A percentile compares a stretch with the other conserved stretches of the same genome.
phyloP scores from a whole-genome alignment of 116 monocot species.

The Papilionanthe hybrid region DNA sequence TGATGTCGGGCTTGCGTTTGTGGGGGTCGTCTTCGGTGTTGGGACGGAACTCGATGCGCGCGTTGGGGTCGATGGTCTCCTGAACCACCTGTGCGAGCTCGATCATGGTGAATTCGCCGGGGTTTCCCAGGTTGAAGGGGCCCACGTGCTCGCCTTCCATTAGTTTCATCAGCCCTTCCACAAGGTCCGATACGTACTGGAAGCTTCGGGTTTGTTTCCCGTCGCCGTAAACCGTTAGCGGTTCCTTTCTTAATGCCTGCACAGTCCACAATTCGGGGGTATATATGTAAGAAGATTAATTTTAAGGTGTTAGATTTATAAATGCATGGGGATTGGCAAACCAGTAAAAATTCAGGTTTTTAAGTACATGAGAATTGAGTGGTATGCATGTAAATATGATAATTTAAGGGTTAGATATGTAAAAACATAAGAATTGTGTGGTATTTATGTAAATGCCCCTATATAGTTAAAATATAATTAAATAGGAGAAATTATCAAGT shows the following conservation, averaged over 20 bases:
- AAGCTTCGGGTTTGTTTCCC: conserved; percentile 59
- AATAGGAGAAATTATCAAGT: too few species aligned
- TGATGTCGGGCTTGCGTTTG: conserved; percentile 79
- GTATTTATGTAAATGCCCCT: too few species aligned
- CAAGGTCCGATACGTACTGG: conserved; percentile 56
- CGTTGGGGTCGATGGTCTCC: conserved; percentile 77
- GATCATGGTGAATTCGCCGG: conserved; percentile 90
- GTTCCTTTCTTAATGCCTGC: conserved; percentile 50
- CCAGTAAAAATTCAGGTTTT: too few species aligned
- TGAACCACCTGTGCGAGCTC: conserved; percentile 82
- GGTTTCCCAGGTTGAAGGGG: conserved; percentile 87
- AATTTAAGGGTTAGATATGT: too few species aligned
- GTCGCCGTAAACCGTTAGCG: conserved; percentile 50
- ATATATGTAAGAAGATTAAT: too few species aligned
- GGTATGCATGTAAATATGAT: too few species aligned
- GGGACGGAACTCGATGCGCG: conserved; percentile 52
- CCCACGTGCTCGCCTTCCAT: conserved; percentile 89
- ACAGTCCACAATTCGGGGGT: too few species aligned
- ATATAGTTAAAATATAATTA: too few species aligned
- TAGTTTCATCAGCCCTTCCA: conserved; percentile 70
- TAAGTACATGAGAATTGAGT: too few species aligned
- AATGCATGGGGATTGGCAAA: too few species aligned
- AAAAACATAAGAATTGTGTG: too few species aligned
- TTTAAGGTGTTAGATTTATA: too few species aligned
- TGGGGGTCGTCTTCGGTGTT: conserved; percentile 90